These are phyloP conservation scores for Aspergillus hiratsukae DNA, from an alignment of 2,329 filamentous ascomycete genomes.

Conservation along the genomic window DNA sequence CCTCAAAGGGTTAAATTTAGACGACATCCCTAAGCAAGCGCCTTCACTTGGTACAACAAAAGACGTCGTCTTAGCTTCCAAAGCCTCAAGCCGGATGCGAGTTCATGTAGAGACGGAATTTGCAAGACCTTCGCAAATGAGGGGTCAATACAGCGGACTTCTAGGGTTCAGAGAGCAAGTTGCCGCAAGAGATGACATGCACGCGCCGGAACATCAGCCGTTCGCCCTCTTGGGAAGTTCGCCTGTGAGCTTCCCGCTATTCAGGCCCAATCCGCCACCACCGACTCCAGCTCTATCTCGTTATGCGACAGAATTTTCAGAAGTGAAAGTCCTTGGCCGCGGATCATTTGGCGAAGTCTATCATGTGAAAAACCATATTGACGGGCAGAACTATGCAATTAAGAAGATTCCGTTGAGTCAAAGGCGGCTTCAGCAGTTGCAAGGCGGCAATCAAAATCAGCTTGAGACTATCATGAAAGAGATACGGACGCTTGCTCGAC, in stretches of 20 bases:
- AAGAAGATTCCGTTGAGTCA: slow-evolving; percentile 60
- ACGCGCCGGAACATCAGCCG: slow-evolving; percentile 18
- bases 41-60: slow-evolving; percentile 18
- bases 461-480: slow-evolving; percentile 57
- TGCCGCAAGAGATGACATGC: slow-evolving; percentile 12
- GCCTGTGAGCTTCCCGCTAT: slow-evolving; percentile 29
- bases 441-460: slow-evolving; percentile 48
- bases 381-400: slow-evolving; percentile 59
- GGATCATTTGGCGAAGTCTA: slow-evolving; percentile 64
- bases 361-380: slow-evolving; percentile 57
- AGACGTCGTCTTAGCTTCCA: slow-evolving; percentile 20
- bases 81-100: slow-evolving; percentile 12
- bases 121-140: slow-evolving; percentile 10
- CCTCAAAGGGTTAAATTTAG: slow-evolving; percentile 32
- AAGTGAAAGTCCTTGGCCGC: slow-evolving; percentile 55
- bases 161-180: slow-evolving; percentile 18
- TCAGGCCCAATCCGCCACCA: slow-evolving; percentile 20
- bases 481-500: slow-evolving; percentile 56
- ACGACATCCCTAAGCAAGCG: slow-evolving; percentile 13
- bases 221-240: slow-evolving; percentile 26
- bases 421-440: slow-evolving; percentile 49
- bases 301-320: slow-evolving; percentile 49
- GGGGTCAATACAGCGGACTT: slow-evolving; percentile 5
- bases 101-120: slow-evolving; percentile 12
- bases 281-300: slow-evolving; percentile 33